These are phyloP conservation scores for Podosphaera fusca DNA, from an alignment of 2,329 filamentous ascomycete genomes.

Conservation along the genomic window DNA sequence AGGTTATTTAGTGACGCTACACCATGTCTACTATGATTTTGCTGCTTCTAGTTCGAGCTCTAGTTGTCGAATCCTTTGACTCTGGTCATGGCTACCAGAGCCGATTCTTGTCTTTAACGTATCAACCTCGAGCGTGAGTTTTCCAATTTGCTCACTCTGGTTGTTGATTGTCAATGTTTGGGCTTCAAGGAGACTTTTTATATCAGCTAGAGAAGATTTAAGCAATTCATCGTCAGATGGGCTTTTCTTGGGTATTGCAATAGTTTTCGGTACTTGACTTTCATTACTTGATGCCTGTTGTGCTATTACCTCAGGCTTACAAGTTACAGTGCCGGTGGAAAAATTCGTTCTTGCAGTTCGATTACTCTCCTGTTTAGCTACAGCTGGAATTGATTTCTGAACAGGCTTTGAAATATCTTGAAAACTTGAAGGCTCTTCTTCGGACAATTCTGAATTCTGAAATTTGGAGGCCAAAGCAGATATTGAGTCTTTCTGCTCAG, in stretches of 20 bases:
- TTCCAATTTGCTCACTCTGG: slow-evolving; percentile 55
- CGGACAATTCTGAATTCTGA: slow-evolving; percentile 47
- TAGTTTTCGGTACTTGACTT: neutral
- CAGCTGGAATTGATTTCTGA: slow-evolving; percentile 27
- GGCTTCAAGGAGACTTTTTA: slow-evolving; percentile 52
- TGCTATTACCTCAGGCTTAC: slow-evolving; percentile 15
- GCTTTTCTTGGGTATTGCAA: neutral
- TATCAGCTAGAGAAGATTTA: slow-evolving; percentile 46
- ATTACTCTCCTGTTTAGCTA: slow-evolving; percentile 19
- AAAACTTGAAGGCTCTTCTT: slow-evolving; percentile 48
- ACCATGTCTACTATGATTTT: slow-evolving; percentile 11
- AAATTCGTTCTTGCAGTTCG: slow-evolving; percentile 20
- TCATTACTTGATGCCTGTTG: slow-evolving; percentile 5
- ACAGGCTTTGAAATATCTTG: slow-evolving; percentile 62
- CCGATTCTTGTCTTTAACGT: slow-evolving; percentile 56
- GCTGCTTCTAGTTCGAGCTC: slow-evolving; percentile 44
- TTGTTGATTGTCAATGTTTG: slow-evolving; percentile 56
- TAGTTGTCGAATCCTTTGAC: slow-evolving; percentile 41
- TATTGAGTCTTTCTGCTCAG: slow-evolving; percentile 73
- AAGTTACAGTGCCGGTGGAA: slow-evolving; percentile 9
- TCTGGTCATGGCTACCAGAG: slow-evolving; percentile 33
- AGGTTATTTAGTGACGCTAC: too few relatives aligned
- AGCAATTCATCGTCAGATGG: slow-evolving; percentile 24
- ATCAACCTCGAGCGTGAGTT: slow-evolving; percentile 52
- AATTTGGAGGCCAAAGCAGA: slow-evolving; percentile 68